phyloP scores from a whole-genome alignment of 192 early-diverging fungal genomes.

The Thamnidium elegans region DNA sequence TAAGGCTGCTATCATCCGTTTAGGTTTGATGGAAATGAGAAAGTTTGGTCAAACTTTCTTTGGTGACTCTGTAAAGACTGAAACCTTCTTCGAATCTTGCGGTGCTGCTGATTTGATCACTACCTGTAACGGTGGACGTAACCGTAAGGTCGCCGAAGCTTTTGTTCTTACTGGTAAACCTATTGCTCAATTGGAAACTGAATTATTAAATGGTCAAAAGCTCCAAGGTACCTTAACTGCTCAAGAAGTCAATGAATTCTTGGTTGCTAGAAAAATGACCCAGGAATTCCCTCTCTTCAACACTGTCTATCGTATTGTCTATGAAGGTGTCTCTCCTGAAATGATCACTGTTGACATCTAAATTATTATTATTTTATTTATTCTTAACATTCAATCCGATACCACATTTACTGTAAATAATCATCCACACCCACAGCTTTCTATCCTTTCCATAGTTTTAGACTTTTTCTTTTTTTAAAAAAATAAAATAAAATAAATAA shows the following conservation, averaged over 20 bases:
- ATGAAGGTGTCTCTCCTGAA: constrained; percentile 67
- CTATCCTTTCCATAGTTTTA: too few relatives aligned
- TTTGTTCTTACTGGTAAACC: constrained; percentile 90
- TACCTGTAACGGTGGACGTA: constrained; percentile 95
- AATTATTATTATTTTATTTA: background rate
- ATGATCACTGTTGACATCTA: constrained; percentile 67
- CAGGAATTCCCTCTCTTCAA: constrained; percentile 91
- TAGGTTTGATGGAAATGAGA: constrained; percentile 94
- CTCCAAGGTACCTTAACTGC: constrained; percentile 93
- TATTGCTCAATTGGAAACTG: constrained; percentile 87
- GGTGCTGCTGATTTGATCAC: constrained; percentile 97
- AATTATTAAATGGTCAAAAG: constrained; percentile 96
- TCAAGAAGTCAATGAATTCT: constrained; percentile 80
- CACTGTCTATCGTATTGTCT: constrained; percentile 89
- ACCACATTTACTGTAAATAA: background rate
- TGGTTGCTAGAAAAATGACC: constrained; percentile 57
- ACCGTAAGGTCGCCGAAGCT: constrained; percentile 90
- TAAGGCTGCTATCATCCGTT: constrained; percentile 96
- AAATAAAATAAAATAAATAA: constrained; percentile 13
- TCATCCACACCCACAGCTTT: background rate
- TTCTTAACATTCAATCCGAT: background rate
- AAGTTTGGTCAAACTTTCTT: constrained; percentile 86
- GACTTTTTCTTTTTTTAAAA: background rate
- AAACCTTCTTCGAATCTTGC: constrained; percentile 96
- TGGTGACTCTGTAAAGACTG: constrained; percentile 75